phyloP scores from a whole-genome alignment of 345 rosid species.

The Bruguiera gymnorhiza region DNA sequence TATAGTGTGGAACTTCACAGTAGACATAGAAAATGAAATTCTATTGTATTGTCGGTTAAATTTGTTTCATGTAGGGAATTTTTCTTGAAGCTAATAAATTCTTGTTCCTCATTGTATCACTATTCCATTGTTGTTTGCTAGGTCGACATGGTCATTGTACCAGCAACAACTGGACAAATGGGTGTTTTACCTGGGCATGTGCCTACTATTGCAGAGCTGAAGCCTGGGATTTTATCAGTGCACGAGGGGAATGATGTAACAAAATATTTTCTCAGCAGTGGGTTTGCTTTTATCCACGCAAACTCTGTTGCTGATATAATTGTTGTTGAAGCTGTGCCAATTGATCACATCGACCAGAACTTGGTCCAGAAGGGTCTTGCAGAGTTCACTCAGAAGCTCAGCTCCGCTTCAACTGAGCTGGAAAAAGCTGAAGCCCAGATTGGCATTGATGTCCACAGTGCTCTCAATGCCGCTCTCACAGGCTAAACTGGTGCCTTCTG shows the following conservation, averaged over 20 bases:
- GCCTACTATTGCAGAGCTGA: slow-evolving; percentile 79
- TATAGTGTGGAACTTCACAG: not conserved
- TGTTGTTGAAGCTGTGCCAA: slow-evolving; percentile 72
- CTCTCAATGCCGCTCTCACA: slow-evolving; percentile 54
- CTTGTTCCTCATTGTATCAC: not conserved
- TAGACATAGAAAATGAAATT: not conserved
- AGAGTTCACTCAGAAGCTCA: slow-evolving; percentile 68
- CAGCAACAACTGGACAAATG: slow-evolving; percentile 92
- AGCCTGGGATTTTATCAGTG: slow-evolving; percentile 83
- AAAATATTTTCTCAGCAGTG: slow-evolving; percentile 86
- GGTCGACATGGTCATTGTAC: slow-evolving; percentile 96
- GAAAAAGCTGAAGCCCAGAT: slow-evolving; percentile 93
- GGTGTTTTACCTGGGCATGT: slow-evolving; percentile 91
- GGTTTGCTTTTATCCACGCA: slow-evolving; percentile 75
- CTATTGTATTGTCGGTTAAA: no score
- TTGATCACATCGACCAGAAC: slow-evolving; percentile 61
- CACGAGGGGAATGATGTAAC: slow-evolving; percentile 71
- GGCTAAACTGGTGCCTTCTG: slow-evolving; percentile 15
- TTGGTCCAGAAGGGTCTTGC: slow-evolving; percentile 84
- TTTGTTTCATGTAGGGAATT: not conserved
- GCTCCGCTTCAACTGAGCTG: slow-evolving; percentile 67
- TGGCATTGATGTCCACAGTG: slow-evolving; percentile 76
- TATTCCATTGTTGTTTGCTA: slow-evolving; percentile 16
- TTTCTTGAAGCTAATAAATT: not conserved
- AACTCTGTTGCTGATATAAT: slow-evolving; percentile 77